Conservation (phyloP, 2,329 filamentous ascomycete genomes). For the Dothidotthia symphoricarpi region DNA sequence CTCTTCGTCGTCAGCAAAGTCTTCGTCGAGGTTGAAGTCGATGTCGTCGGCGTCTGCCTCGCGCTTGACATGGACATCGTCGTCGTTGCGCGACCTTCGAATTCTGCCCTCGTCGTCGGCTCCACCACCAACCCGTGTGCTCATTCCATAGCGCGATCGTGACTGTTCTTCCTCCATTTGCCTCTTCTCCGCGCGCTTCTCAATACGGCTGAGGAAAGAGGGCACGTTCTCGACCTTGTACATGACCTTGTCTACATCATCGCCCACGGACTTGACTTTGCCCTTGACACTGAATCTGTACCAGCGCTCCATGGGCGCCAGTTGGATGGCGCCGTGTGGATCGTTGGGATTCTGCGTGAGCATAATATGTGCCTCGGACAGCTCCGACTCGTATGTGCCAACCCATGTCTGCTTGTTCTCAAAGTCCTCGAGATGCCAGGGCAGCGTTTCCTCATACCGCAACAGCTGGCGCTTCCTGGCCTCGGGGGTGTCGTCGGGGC, state of each 20-base stretch:
- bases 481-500: conserved; percentile 72
- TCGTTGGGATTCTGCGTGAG: conserved; percentile 64
- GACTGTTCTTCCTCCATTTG: conserved; percentile 39
- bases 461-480: conserved; percentile 64
- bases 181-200: conserved; percentile 51
- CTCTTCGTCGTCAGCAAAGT: conserved; percentile 85
- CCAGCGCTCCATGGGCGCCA: conserved; percentile 94
- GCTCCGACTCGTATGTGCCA: conserved; percentile 82
- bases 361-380: conserved; percentile 78
- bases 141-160: conserved; percentile 18
- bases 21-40: conserved; percentile 64
- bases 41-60: conserved; percentile 63
- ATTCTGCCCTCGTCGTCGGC: conserved; percentile 42
- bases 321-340: conserved; percentile 62
- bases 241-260: conserved; percentile 84
- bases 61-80: conserved; percentile 45
- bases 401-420: conserved; percentile 95
- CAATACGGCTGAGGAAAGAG: conserved; percentile 64
- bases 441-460: conserved; percentile 89
- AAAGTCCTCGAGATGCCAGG: conserved; percentile 96
- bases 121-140: conserved; percentile 34
- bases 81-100: conserved; percentile 40
- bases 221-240: conserved; percentile 71
- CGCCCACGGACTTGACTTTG: conserved; percentile 75
- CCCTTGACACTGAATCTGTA: conserved; percentile 79